phyloP scores from a whole-genome alignment of 176 grass and related monocot species.

The Juncus inflexus region DNA sequence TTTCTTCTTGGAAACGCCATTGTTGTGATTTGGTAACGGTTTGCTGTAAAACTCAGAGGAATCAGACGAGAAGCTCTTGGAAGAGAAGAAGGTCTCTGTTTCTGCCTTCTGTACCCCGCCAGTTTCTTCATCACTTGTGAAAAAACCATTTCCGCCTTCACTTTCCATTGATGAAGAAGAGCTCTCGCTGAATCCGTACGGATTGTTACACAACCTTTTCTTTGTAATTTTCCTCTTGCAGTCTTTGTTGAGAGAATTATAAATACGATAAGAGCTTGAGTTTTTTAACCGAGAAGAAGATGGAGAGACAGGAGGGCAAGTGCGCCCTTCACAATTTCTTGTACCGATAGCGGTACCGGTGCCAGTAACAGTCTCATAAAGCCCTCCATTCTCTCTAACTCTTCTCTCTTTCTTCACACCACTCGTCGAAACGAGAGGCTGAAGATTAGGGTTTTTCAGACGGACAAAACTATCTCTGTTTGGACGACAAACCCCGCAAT shows the following conservation, averaged over 20 bases:
- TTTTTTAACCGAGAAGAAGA: conserved; percentile 33
- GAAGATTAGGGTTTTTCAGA: not conserved
- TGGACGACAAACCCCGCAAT: conserved; percentile 29
- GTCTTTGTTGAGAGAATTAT: conserved; percentile 1
- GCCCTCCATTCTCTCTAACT: conserved; percentile 23
- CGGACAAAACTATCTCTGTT: conserved; percentile 1
- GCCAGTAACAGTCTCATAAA: conserved; percentile 10
- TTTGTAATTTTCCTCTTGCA: conserved; percentile 28
- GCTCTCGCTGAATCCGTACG: conserved; percentile 76
- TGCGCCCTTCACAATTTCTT: not conserved
- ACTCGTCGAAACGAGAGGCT: not conserved
- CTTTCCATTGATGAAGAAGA: conserved; percentile 37
- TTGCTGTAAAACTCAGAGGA: conserved; percentile 96
- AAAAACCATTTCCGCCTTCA: conserved; percentile 35
- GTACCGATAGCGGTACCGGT: not conserved
- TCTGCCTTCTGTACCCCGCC: conserved; percentile 33
- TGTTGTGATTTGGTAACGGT: conserved; percentile 15
- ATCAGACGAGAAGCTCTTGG: conserved; percentile 88
- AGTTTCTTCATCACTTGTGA: conserved; percentile 58
- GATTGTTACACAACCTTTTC: conserved; percentile 46
- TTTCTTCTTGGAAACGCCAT: conserved; percentile 5
- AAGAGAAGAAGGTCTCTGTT: conserved; percentile 75
- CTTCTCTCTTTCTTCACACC: conserved; percentile 25
- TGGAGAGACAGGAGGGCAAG: conserved; percentile 43
- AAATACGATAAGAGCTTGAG: conserved; percentile 15